A percentile compares a stretch with the other conserved stretches of the same genome.
These are phyloP conservation scores for Suhomyces vadensis DNA, from an alignment of 805 yeast species.

Conservation along the genomic window DNA sequence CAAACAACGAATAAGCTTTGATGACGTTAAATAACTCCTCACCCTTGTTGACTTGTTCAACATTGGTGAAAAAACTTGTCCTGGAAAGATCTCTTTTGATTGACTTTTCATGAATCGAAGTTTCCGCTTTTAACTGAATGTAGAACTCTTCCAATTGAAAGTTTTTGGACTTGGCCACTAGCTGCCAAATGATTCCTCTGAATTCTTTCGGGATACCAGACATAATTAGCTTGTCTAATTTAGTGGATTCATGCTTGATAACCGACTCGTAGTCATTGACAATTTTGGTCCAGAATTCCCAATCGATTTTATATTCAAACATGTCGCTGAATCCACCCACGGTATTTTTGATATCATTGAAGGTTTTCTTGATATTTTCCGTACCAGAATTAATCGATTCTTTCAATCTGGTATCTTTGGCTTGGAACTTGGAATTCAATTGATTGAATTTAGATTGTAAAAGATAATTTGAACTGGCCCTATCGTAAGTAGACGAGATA, in stretches of 20 bases:
- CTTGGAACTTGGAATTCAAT: slow-evolving; percentile 50
- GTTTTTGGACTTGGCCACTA: slow-evolving; percentile 77
- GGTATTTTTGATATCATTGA: slow-evolving; percentile 51
- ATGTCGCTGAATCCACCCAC: slow-evolving; percentile 43
- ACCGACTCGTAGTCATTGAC: slow-evolving; percentile 74
- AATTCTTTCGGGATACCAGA: slow-evolving; percentile 82
- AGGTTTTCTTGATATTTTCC: slow-evolving; percentile 39
- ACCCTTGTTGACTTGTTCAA: slow-evolving; percentile 53
- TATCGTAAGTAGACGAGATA: slow-evolving; percentile 22
- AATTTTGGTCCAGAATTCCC: slow-evolving; percentile 87
- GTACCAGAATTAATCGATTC: slow-evolving; percentile 44
- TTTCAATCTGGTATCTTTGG: slow-evolving; percentile 52
- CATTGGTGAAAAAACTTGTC: slow-evolving; percentile 73
- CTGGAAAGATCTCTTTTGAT: slow-evolving; percentile 82
- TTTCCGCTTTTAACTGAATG: slow-evolving; percentile 46
- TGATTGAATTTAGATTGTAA: slow-evolving; percentile 60
- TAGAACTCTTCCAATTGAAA: slow-evolving; percentile 61
- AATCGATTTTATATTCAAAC: slow-evolving; percentile 49
- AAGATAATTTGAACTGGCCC: slow-evolving; percentile 45
- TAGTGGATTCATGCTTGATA: slow-evolving; percentile 60
- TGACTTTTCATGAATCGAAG: slow-evolving; percentile 67
- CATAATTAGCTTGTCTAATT: slow-evolving; percentile 60
- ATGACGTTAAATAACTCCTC: slow-evolving; percentile 72
- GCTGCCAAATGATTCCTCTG: slow-evolving; percentile 91
- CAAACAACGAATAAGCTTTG: slow-evolving; percentile 81